These are phyloP conservation scores for Musa itinerans DNA, from an alignment of 176 grass and related monocot genomes.

Conservation along the genomic window DNA sequence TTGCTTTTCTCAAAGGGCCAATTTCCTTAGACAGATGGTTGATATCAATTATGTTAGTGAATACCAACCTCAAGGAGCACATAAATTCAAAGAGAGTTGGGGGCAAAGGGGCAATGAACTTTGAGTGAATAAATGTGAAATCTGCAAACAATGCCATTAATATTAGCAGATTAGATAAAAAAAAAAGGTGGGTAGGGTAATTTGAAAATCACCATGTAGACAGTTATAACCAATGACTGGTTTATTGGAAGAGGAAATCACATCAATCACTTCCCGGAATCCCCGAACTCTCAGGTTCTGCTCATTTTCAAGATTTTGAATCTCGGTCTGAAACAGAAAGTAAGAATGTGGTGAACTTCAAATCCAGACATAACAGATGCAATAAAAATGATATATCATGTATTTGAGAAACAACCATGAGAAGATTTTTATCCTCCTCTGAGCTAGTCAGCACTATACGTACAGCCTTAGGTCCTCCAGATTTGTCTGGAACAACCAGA, in stretches of 20 bases:
- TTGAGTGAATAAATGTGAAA: slow-evolving; percentile 77
- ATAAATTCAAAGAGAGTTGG: slow-evolving; percentile 54
- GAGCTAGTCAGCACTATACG: slow-evolving; percentile 69
- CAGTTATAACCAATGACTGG: slow-evolving; percentile 81
- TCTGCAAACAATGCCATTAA: slow-evolving; percentile 35
- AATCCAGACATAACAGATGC: neutral
- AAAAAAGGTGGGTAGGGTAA: neutral
- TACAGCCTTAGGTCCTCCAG: slow-evolving; percentile 37
- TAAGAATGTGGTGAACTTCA: neutral
- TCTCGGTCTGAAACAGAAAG: slow-evolving; percentile 44
- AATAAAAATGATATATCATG: neutral
- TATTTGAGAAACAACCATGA: slow-evolving; percentile 41
- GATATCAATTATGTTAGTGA: slow-evolving; percentile 68
- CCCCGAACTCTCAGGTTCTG: slow-evolving; percentile 60
- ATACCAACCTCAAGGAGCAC: slow-evolving; percentile 86
- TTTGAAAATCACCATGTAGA: slow-evolving; percentile 51
- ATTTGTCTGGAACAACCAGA: slow-evolving; percentile 55
- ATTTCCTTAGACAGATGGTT: slow-evolving; percentile 77
- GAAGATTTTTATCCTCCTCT: slow-evolving; percentile 73
- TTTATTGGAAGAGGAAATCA: slow-evolving; percentile 69
- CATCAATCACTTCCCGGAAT: slow-evolving; percentile 93
- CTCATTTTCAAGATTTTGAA: slow-evolving; percentile 53
- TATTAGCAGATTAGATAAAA: slow-evolving; percentile 2
- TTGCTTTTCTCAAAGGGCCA: slow-evolving; percentile 65
- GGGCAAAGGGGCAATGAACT: slow-evolving; percentile 73